A percentile compares a stretch with the other conserved stretches of the same genome.
These are phyloP conservation scores for Thozetella sp. DNA, from an alignment of 495 filamentous ascomycete species.

Conservation along the genomic window DNA sequence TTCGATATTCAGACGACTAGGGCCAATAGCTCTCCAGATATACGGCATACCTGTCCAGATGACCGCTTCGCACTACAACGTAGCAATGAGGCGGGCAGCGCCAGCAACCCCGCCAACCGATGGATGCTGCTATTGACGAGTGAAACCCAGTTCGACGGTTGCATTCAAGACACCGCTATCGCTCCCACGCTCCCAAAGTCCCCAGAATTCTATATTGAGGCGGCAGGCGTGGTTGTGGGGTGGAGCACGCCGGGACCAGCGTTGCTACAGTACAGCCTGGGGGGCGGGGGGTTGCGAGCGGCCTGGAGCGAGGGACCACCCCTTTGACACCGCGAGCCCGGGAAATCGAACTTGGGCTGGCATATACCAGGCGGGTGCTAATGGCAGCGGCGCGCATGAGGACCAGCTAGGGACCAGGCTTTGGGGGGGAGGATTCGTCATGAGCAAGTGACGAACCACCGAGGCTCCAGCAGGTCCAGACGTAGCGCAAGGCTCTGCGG, in stretches of 20 bases:
- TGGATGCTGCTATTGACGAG: not conserved
- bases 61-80: not conserved
- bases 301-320: no score
- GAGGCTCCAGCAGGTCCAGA: no score
- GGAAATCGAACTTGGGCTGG: not conserved
- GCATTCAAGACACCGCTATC: not conserved
- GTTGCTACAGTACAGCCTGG: not conserved
- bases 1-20: not conserved
- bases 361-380: not conserved
- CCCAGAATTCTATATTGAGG: not conserved
- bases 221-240: not conserved
- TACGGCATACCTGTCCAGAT: not conserved
- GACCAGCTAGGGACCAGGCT: not conserved
- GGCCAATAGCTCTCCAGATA: not conserved
- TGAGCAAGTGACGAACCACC: not conserved
- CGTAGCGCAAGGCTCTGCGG: no score
- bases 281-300: not conserved
- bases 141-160: not conserved
- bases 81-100: not conserved
- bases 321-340: not conserved
- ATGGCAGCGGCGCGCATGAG: slow-evolving; percentile 1
- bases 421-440: not conserved
- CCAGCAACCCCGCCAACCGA: not conserved
- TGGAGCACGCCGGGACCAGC: not conserved
- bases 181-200: not conserved